Base-by-base conservation (phyloP, 139 green algal genomes). In the Chlamydomonas eustigma region DNA sequence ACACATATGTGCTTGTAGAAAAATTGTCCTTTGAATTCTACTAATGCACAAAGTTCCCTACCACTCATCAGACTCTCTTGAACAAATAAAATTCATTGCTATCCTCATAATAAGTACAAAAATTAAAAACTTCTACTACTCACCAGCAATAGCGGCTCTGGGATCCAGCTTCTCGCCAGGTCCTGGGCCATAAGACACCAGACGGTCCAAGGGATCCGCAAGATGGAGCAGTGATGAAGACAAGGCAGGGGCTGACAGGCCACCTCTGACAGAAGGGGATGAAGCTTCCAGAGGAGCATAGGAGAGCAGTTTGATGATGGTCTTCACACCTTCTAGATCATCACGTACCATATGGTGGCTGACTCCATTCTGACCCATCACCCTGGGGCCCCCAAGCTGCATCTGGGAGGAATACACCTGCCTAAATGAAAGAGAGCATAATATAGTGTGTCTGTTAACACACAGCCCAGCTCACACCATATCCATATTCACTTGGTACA, bases 331-430 rank as follows among this genome's bases (percentile, higher is more conserved):
- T 39, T 92, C 87, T 71, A 99, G 84, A 76, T 99, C 96, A 64
- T 99, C 93, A n/a, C 82, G 76, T 8, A 99, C 95, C 12, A 95
- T 81, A 34, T 94, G 87, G 83, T 99, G 95, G 18, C 87, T 92
- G 33, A 99, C 93, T 4, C 96, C 96, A 76, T 99, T 99, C 38
- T 83, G 82, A 5, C 87, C 94, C 96, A 99, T 99, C 3, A 99
- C 80, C 4, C 84, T 74, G 2, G 94, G 95, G 0, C 95, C 96
- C 35, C 96, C 95, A 73, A 99, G 88, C 88, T 99, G 95, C 87
- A 96, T 91, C 77, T 99, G 93, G 1, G 80, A 92, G n/a, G 90
- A 94, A 89, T 99, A 99, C 28, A 99, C 95, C 63, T 85, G 76
- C 52, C 52, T 44, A 4, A 58, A 18, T 12, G 18, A 18, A 18